phyloP scores from a whole-genome alignment of 169 alveolate species.

The Plasmodium coatneyi region DNA sequence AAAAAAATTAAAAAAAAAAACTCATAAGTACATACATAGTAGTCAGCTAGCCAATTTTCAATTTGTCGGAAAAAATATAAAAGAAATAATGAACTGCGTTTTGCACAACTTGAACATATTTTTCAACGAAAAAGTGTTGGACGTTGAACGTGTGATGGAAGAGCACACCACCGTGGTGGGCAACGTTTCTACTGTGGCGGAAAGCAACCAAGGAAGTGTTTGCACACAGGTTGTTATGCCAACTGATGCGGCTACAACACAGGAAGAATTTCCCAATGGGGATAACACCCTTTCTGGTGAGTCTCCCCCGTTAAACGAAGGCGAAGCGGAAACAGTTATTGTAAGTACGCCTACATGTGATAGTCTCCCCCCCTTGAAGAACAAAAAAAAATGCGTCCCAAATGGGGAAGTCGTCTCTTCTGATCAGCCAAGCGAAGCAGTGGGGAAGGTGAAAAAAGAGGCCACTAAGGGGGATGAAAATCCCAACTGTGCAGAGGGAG shows the following conservation, averaged over 20 bases:
- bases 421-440: not conserved
- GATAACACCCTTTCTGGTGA: not conserved
- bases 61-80: slow-evolving; percentile 14
- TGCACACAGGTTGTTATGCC: not conserved
- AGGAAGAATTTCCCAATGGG: not conserved
- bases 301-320: not conserved
- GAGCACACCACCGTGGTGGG: slow-evolving; percentile 24
- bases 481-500: not conserved
- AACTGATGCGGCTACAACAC: not conserved
- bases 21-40: slow-evolving; percentile 46
- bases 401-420: not conserved
- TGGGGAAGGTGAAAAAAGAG: not conserved
- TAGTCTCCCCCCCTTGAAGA: not conserved
- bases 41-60: slow-evolving; percentile 1
- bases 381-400: not conserved
- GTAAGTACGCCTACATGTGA: not conserved
- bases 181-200: not conserved
- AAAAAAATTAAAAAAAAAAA: slow-evolving; percentile 20
- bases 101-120: slow-evolving; percentile 32
- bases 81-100: slow-evolving; percentile 21
- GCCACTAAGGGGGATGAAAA: not conserved
- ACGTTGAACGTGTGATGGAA: not conserved
- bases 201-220: not conserved
- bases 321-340: not conserved
- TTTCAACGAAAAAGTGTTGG: slow-evolving; percentile 31